phyloP scores from a whole-genome alignment of 768 basidiomycete genomes.

The Rhodocollybia butyracea region DNA sequence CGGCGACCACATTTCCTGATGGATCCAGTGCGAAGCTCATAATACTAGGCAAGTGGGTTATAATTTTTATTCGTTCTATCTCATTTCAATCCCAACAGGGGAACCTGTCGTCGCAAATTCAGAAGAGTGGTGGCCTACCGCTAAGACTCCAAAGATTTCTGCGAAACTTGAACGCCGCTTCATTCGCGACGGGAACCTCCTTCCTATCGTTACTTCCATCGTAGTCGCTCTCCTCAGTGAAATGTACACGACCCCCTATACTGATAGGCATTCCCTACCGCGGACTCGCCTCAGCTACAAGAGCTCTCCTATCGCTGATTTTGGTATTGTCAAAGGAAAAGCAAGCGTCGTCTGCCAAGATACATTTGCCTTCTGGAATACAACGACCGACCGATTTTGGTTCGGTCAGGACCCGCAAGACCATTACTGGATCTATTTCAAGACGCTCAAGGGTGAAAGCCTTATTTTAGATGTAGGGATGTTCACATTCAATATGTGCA shows the following conservation, averaged over 20 bases:
- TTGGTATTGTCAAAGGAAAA: constrained; percentile 38
- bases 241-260: not conserved
- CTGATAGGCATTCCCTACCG: constrained; percentile 16
- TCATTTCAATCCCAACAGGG: not conserved
- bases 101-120: not conserved
- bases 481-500: constrained; percentile 41
- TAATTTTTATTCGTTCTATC: not conserved
- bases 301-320: constrained; percentile 40
- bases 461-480: constrained; percentile 38
- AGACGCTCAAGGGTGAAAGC: constrained; percentile 36
- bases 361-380: constrained; percentile 28
- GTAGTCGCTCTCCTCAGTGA: constrained; percentile 32
- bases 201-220: constrained; percentile 29
- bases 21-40: not conserved
- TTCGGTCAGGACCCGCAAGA: constrained; percentile 21
- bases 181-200: constrained; percentile 28
- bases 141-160: constrained; percentile 20
- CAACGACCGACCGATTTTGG: not conserved
- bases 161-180: constrained; percentile 28
- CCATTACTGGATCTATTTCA: constrained; percentile 52
- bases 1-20: not conserved
- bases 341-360: constrained; percentile 31
- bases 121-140: constrained; percentile 32
- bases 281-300: constrained; percentile 34
- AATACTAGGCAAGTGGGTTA: not conserved